Conservation (phyloP, 768 basidiomycete species). For the Tylopilus sp. region DNA sequence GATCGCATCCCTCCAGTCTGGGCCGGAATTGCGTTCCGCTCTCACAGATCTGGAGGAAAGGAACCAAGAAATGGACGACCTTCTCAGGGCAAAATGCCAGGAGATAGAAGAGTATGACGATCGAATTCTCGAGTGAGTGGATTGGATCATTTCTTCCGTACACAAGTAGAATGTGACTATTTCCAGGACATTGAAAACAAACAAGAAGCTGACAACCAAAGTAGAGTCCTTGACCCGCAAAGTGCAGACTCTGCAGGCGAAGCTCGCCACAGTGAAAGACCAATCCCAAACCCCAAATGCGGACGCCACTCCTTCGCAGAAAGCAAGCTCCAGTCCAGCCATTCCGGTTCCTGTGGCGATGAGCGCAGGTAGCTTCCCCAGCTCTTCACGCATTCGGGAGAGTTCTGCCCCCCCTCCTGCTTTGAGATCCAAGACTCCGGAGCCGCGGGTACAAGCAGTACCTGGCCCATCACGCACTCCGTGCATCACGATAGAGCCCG, state of each 20-base stretch:
- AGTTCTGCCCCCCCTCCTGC: conserved; percentile 44
- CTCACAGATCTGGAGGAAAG: conserved; percentile 63
- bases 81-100: conserved; percentile 61
- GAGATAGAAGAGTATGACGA: conserved; percentile 89
- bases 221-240: conserved; percentile 61
- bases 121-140: conserved; percentile 62
- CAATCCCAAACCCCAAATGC: conserved; percentile 20
- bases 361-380: background rate
- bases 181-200: conserved; percentile 69
- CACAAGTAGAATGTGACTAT: conserved; percentile 3
- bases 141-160: conserved; percentile 2
- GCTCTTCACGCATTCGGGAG: conserved; percentile 17
- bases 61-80: conserved; percentile 72
- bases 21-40: conserved; percentile 52
- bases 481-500: conserved; percentile 33
- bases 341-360: conserved; percentile 8
- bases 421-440: conserved; percentile 52
- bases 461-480: conserved; percentile 44
- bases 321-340: conserved; percentile 8
- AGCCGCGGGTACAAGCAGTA: conserved; percentile 27
- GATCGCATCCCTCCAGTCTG: conserved; percentile 47
- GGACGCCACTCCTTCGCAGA: conserved; percentile 10
- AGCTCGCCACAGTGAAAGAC: conserved; percentile 54
- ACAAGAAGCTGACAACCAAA: conserved; percentile 69
- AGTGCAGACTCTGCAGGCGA: conserved; percentile 66